Conservation (phyloP, 306 rosid genomes). For the Rubus idaeus region DNA sequence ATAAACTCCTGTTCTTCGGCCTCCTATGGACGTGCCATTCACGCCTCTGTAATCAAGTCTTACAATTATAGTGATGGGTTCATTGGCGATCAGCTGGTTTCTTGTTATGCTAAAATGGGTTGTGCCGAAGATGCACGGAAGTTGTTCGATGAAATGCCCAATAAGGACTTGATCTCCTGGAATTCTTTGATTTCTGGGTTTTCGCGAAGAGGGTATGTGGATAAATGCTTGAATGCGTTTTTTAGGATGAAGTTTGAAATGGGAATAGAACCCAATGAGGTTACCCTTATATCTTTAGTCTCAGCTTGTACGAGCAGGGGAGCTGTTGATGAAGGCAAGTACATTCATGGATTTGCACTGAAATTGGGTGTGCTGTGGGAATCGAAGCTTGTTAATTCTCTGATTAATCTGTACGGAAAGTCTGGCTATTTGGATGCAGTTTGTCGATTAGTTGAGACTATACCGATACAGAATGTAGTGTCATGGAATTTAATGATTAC, state of each 20-base stretch:
- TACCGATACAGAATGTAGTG: slow-evolving; percentile 43
- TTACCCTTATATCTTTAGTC: slow-evolving; percentile 51
- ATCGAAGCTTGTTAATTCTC: slow-evolving; percentile 57
- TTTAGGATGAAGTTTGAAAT: slow-evolving; percentile 42
- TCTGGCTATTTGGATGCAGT: slow-evolving; percentile 43
- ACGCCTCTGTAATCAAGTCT: slow-evolving; percentile 64
- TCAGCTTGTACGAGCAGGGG: slow-evolving; percentile 50
- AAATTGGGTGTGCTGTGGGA: slow-evolving; percentile 55
- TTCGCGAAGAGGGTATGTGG: slow-evolving; percentile 42
- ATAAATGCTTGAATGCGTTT: slow-evolving; percentile 46
- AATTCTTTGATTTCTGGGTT: slow-evolving; percentile 69
- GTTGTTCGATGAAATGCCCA: slow-evolving; percentile 64
- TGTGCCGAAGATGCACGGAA: slow-evolving; percentile 45
- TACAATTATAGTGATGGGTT: slow-evolving; percentile 58
- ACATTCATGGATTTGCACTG: slow-evolving; percentile 55
- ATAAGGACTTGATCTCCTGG: slow-evolving; percentile 65
- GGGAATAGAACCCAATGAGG: slow-evolving; percentile 46
- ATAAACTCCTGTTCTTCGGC: slow-evolving; percentile 47
- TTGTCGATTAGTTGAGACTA: slow-evolving; percentile 50
- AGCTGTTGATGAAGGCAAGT: slow-evolving; percentile 46
- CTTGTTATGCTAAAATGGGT: slow-evolving; percentile 49
- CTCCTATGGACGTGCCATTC: slow-evolving; percentile 49
- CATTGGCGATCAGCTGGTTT: slow-evolving; percentile 70
- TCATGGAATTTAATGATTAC: slow-evolving; percentile 74
- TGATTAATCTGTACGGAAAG: slow-evolving; percentile 71